These are phyloP conservation scores for Yarrowia bubula DNA, from an alignment of 805 yeast genomes.

Conservation along the genomic window DNA sequence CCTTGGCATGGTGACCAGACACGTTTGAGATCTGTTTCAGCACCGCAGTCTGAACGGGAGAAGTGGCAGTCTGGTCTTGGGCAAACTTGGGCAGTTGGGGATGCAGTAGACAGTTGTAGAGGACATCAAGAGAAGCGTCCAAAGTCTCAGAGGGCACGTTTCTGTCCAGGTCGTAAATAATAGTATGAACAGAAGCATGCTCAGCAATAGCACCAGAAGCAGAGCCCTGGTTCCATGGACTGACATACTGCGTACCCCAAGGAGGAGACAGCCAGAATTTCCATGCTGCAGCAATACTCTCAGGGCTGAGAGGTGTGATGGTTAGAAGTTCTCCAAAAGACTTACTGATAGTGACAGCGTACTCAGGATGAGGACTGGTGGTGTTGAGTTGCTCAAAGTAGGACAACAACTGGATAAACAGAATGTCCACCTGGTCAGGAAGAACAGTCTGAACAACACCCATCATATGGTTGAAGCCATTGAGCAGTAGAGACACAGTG, in stretches of 20 bases:
- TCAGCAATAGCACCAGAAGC: conserved; percentile 13
- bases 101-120: conserved; percentile 12
- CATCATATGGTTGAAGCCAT: conserved; percentile 23
- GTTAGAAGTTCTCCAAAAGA: conserved; percentile 14
- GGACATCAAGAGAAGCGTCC: conserved; percentile 12
- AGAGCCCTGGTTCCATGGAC: conserved; percentile 4
- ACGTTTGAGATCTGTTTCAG: conserved; percentile 9
- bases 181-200: conserved; percentile 17
- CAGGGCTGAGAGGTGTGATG: neutral
- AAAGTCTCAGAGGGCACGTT: neutral
- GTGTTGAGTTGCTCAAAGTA: conserved; percentile 13
- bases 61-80: neutral
- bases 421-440: conserved; percentile 15
- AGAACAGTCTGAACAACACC: neutral
- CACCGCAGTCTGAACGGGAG: conserved; percentile 21
- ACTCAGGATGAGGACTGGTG: conserved; percentile 8
- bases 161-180: conserved; percentile 5
- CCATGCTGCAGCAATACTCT: conserved; percentile 13
- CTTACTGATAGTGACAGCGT: conserved; percentile 1
- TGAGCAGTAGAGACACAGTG: conserved; percentile 6
- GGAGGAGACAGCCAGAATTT: conserved; percentile 22
- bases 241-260: neutral
- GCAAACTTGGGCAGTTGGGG: conserved; percentile 2
- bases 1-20: conserved; percentile 21
- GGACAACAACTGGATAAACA: conserved; percentile 5